Evolutionary conservation across 495 filamentous ascomycete genomes (phyloP).

Genomic region (Talaromyces wortmannii): DNA sequence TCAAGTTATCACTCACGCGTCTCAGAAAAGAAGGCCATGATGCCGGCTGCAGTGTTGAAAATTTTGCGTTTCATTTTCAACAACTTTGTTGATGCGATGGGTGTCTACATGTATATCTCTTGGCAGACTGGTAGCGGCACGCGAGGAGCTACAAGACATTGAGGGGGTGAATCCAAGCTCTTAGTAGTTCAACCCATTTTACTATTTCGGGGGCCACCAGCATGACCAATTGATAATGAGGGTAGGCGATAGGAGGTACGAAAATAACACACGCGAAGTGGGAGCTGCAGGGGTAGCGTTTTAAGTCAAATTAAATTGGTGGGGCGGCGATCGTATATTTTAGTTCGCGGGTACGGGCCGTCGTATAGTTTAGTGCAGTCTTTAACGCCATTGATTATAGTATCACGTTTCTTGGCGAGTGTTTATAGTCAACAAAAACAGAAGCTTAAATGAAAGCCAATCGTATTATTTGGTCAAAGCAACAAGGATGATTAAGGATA

Average conservation of each 20-base stretch:
- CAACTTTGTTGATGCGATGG: background rate
- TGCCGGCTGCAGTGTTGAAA: background rate
- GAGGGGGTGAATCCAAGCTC: background rate
- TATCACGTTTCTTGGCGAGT: too few relatives aligned
- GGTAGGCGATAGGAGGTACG: background rate
- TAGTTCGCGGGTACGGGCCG: too few relatives aligned
- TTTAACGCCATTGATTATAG: too few relatives aligned
- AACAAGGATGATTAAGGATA: too few relatives aligned
- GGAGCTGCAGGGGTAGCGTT: too few relatives aligned
- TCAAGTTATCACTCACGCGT: background rate
- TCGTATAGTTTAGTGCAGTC: too few relatives aligned
- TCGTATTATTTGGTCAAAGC: too few relatives aligned
- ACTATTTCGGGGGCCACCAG: background rate
- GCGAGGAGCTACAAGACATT: background rate
- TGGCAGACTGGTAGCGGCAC: background rate
- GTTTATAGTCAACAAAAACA: too few relatives aligned
- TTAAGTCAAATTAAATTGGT: too few relatives aligned
- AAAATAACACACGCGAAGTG: slow-evolving; percentile 2
- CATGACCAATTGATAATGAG: background rate
- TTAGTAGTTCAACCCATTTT: background rate
- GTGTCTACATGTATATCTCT: too few relatives aligned
- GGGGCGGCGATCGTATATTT: too few relatives aligned
- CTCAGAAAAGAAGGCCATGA: background rate
- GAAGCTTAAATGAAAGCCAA: too few relatives aligned
- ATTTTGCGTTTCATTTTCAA: background rate